These are phyloP conservation scores for Schwanniomyces yamadae DNA, from an alignment of 805 yeast species.

Conservation along the genomic window DNA sequence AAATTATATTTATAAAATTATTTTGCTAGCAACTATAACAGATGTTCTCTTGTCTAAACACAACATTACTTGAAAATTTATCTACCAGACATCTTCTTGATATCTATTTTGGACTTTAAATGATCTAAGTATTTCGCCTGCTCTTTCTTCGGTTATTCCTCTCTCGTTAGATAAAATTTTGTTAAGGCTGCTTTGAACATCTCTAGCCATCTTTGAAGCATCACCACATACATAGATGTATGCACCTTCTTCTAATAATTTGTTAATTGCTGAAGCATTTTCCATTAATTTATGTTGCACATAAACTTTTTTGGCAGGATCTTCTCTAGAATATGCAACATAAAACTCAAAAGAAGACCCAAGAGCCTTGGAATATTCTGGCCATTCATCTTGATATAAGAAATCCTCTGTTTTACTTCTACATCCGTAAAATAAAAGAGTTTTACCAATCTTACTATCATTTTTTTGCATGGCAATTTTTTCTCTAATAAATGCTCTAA, in stretches of 20 bases:
- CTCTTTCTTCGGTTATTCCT: constrained; percentile 62
- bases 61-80: background rate
- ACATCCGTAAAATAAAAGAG: constrained; percentile 83
- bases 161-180: constrained; percentile 63
- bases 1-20: constrained; percentile 2
- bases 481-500: constrained; percentile 92
- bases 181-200: constrained; percentile 71
- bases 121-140: constrained; percentile 72
- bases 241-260: constrained; percentile 67
- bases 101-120: constrained; percentile 82
- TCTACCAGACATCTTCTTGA: constrained; percentile 98
- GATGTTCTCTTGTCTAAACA: background rate
- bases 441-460: constrained; percentile 56
- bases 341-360: constrained; percentile 66
- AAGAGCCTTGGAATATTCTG: constrained; percentile 58
- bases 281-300: constrained; percentile 79
- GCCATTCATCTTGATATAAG: constrained; percentile 89
- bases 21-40: background rate
- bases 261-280: constrained; percentile 51
- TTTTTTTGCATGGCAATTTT: constrained; percentile 54
- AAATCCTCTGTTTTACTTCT: constrained; percentile 78
- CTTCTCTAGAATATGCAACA: constrained; percentile 86
- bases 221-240: constrained; percentile 96
- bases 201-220: constrained; percentile 93
- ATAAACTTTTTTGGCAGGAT: constrained; percentile 55